These are phyloP conservation scores for Hypoxylon subgilvum DNA, from an alignment of 495 filamentous ascomycete genomes.

Conservation along the genomic window DNA sequence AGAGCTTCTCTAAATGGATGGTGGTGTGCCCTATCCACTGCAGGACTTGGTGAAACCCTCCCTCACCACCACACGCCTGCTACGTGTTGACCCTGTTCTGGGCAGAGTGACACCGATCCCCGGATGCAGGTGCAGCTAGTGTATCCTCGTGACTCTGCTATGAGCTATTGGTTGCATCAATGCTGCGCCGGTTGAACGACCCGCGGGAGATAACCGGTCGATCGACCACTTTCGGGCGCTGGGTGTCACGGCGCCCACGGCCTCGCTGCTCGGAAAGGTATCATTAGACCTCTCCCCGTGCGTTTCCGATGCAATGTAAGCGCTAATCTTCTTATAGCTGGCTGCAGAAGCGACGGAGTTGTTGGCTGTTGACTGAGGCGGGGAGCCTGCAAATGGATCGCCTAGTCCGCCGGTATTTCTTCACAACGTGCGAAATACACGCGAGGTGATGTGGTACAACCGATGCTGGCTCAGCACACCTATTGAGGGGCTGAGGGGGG, in stretches of 20 bases:
- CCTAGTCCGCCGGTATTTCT: slow-evolving; percentile 3
- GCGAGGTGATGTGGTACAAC: not conserved
- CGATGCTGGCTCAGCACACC: not conserved
- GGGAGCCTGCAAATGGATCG: slow-evolving; percentile 6
- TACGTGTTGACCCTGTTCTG: slow-evolving; percentile 9
- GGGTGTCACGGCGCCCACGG: slow-evolving; percentile 18
- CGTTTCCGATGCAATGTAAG: slow-evolving; percentile 37
- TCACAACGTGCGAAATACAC: not conserved
- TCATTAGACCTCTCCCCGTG: slow-evolving; percentile 31
- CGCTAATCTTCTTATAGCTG: slow-evolving; percentile 28
- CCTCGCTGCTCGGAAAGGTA: slow-evolving; percentile 22
- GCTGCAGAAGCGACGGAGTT: slow-evolving; percentile 15
- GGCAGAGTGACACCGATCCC: slow-evolving; percentile 7
- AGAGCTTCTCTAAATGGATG: slow-evolving; percentile 5
- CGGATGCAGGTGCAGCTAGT: slow-evolving; percentile 14
- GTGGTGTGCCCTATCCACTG: slow-evolving; percentile 1
- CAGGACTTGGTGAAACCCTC: slow-evolving; percentile 3
- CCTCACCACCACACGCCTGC: slow-evolving; percentile 6
- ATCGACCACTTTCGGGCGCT: slow-evolving; percentile 20
- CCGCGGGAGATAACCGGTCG: slow-evolving; percentile 28
- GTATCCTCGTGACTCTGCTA: slow-evolving; percentile 23
- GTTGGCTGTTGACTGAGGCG: slow-evolving; percentile 7
- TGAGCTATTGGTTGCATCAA: slow-evolving; percentile 19
- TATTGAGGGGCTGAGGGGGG: not conserved
- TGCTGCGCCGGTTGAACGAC: slow-evolving; percentile 19